Evolutionary conservation across 2,329 filamentous ascomycete genomes (phyloP), one percentile per base, ranked within the genome.

Genomic region (Calonectria ilicicola): DNA sequence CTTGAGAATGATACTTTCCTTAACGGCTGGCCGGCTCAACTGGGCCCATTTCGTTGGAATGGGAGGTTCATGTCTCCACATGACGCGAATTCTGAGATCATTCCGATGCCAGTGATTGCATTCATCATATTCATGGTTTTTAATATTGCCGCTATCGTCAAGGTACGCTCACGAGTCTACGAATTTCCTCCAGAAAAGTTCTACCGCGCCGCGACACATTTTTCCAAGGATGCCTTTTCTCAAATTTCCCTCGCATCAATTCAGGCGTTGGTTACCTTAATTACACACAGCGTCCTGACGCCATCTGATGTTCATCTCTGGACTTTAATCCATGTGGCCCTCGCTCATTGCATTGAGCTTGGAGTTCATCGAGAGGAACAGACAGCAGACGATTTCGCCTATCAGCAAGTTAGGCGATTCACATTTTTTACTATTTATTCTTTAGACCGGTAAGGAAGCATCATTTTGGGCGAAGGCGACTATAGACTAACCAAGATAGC

Each of bases 271-370:
- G 70, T 84, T 8, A 73, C 83, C 29, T 72, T 84, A 4, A 75
- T 79, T 2, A 76, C 81, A 1, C 81, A 84, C 62, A 80, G 82
- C 51, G 77, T 84, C 63, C 74, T 83, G 5, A 81, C 79, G 1
- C 83, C 83, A 0, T 80, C 80, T 2, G 82, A 81, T 35, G 70
- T 82, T 8, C 82, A 84, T 56, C 77, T 84, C 1, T 85, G 83
- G 82, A 84, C 83, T 0, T 69, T 84, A 5, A 74, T 76, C 0
- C 82, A 85, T 64, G 73, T 84, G 56, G 83, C 81, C 6, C 81
- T 84, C 72, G 83, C 83, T 1, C 80, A 85, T 68, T 83, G 81
- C 27, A 78, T 85, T 9, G 84, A 85, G 46, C 67, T 85, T 8
- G 83, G 84, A 6, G 75, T 85, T 5, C 83, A 85, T 64, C 77